These are phyloP conservation scores for Vicia villosa DNA, from an alignment of 306 rosid species.

Conservation along the genomic window DNA sequence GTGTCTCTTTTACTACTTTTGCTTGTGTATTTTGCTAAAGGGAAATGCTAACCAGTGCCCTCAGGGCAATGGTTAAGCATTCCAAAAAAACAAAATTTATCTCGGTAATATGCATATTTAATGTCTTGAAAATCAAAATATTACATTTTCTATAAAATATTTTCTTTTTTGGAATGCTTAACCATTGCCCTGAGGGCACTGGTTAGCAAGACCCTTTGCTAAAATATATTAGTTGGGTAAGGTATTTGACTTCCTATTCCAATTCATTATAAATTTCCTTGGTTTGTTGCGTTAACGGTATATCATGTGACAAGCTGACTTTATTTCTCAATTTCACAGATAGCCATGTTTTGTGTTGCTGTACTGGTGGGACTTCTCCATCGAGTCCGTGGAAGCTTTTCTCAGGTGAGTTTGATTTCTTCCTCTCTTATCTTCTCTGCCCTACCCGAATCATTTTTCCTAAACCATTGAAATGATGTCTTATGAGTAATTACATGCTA, in stretches of 20 bases:
- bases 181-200: too few species aligned
- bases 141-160: too few species aligned
- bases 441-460: slow-evolving; percentile 22
- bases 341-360: slow-evolving; percentile 86
- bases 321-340: slow-evolving; percentile 53
- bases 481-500: slow-evolving; percentile 47
- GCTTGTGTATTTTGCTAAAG: slow-evolving; percentile 33
- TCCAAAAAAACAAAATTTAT: too few species aligned
- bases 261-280: slow-evolving; percentile 17
- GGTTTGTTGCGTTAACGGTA: neutral
- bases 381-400: slow-evolving; percentile 83
- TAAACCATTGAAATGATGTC: slow-evolving; percentile 24
- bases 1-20: slow-evolving; percentile 8
- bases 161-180: too few species aligned
- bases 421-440: slow-evolving; percentile 9
- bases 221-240: slow-evolving; percentile 15
- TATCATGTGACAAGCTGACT: slow-evolving; percentile 37
- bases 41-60: too few species aligned
- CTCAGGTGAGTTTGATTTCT: slow-evolving; percentile 61
- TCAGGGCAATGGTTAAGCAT: too few species aligned
- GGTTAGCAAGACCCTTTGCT: too few species aligned
- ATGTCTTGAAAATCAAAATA: too few species aligned
- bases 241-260: slow-evolving; percentile 14
- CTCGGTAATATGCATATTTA: too few species aligned
- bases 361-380: slow-evolving; percentile 88